Evolutionary conservation across 768 basidiomycete species (phyloP), one percentile per base, ranked within the genome.

Genomic region (Calvatia gigantea): DNA sequence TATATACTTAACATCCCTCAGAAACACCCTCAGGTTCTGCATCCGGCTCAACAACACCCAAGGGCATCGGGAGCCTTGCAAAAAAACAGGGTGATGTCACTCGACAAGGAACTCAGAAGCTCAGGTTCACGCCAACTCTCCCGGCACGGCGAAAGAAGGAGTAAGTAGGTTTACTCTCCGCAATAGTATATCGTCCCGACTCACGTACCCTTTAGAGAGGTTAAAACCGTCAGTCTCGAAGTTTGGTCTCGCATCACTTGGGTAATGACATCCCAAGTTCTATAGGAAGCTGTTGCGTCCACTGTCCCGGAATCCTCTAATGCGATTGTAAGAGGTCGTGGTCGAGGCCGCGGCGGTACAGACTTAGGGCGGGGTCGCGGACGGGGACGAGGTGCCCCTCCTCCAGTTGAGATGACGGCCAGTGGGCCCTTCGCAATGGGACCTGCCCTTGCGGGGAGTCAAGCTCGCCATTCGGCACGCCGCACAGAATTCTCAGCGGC

Each of bases 341-440:
- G 76, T 14, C 68, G 72, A 42, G 75, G 75, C 15, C 70, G 79
- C 4, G 81, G 79, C 6, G 70, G 32, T n/a, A 29, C 38, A 42
- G 46, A 17, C 7, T 2, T 19, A 29, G 48, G 49, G 3, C 32
- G 75, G 35, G 82, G 84, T 6, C 66, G 79, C 51, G 81, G 83
- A n/a, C 69, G 78, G 9, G 84, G 82, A 44, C 70, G 79, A 31
- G 81, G 79, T 39, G 80, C 73, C 3, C 60, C 81, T 25, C 79
- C 85, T 44, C 69, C 79, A 1, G 73, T 73, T 6, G 85, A 89
- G 70, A 90, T 93, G 90, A 86, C 82, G 15, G 91, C 91, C 0
- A 91, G 88, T 63, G 91, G 91, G 3, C 91, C 91, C 12, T 93
- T 93, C 62, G 89, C 91, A 17, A 85, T 93, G 84, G 91, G 91